Percentiles rank a stretch among this genome's conserved stretches.
phyloP scores from a whole-genome alignment of 2,329 filamentous ascomycete species.

The Claviceps sorghi region DNA sequence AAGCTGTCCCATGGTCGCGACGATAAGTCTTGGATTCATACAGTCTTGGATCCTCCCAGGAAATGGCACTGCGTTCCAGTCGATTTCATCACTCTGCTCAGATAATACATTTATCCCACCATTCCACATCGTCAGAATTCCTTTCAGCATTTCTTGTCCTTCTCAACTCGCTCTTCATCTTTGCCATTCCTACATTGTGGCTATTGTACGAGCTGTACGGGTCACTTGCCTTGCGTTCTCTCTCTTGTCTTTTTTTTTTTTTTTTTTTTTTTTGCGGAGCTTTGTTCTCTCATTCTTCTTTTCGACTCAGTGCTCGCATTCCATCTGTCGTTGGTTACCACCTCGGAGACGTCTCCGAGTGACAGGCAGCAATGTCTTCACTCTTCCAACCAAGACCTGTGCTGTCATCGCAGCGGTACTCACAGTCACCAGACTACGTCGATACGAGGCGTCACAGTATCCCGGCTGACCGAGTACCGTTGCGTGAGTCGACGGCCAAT shows the following conservation, averaged over 20 bases:
- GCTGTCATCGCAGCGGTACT: slow-evolving; percentile 36
- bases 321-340: slow-evolving; percentile 13
- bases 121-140: slow-evolving; percentile 29
- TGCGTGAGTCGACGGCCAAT: slow-evolving; percentile 39
- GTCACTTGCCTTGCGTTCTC: slow-evolving; percentile 10
- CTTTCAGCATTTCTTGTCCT: slow-evolving; percentile 29
- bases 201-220: slow-evolving; percentile 9
- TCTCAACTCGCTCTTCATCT: slow-evolving; percentile 18
- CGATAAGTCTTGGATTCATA: slow-evolving; percentile 25
- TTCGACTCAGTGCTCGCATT: slow-evolving; percentile 17
- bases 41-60: slow-evolving; percentile 18
- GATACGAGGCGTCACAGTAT: slow-evolving; percentile 27
- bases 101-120: slow-evolving; percentile 27
- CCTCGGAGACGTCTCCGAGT: slow-evolving; percentile 3
- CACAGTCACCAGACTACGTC: slow-evolving; percentile 30
- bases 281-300: slow-evolving; percentile 14
- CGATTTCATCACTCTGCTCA: slow-evolving; percentile 17
- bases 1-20: slow-evolving; percentile 16
- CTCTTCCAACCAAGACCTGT: slow-evolving; percentile 30
- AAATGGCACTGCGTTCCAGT: slow-evolving; percentile 23
- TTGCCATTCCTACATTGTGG: slow-evolving; percentile 15
- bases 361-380: slow-evolving; percentile 19
- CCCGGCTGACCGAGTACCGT: slow-evolving; percentile 27
- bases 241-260: background rate
- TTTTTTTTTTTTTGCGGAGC: slow-evolving; percentile 8